Conservation (phyloP, 441 rosid genomes). For the Euphorbia celastroides region DNA sequence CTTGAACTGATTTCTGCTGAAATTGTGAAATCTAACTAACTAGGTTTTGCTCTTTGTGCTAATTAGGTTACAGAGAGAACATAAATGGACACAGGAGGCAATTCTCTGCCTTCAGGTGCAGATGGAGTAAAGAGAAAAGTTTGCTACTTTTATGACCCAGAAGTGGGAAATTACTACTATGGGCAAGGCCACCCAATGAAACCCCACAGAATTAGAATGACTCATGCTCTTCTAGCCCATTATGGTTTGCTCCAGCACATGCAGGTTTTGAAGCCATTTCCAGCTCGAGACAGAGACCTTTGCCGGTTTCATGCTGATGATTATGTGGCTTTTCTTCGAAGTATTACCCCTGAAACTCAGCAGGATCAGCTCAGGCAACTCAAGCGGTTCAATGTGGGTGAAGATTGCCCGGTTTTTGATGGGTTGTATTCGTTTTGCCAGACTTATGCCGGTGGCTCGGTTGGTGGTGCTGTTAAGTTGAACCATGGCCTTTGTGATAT, state of each 20-base stretch:
- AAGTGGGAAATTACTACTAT: slow-evolving; percentile 54
- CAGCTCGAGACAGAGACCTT: slow-evolving; percentile 47
- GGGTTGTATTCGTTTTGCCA: slow-evolving; percentile 67
- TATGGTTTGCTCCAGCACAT: slow-evolving; percentile 51
- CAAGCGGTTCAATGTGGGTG: slow-evolving; percentile 57
- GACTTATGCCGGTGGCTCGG: slow-evolving; percentile 73
- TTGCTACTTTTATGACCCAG: slow-evolving; percentile 55
- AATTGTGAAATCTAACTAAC: neutral
- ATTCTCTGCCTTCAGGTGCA: slow-evolving; percentile 44
- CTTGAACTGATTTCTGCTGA: neutral
- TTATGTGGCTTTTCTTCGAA: slow-evolving; percentile 40
- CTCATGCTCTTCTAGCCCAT: slow-evolving; percentile 68
- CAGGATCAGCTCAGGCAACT: slow-evolving; percentile 50
- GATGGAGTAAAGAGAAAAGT: slow-evolving; percentile 57
- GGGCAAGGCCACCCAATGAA: slow-evolving; percentile 88
- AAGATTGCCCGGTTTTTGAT: slow-evolving; percentile 76
- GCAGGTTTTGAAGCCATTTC: slow-evolving; percentile 46
- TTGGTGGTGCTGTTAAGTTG: slow-evolving; percentile 51
- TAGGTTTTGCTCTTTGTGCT: neutral
- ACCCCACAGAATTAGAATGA: slow-evolving; percentile 76
- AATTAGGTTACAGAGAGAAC: neutral
- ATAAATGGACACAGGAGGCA: slow-evolving; percentile 41
- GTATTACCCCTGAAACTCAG: slow-evolving; percentile 45
- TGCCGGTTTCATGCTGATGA: slow-evolving; percentile 54
- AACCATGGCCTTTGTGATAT: slow-evolving; percentile 56